A percentile compares a stretch with the other conserved stretches of the same genome.
phyloP scores from a whole-genome alignment of 225 moss, liverwort and hornwort species.

The Straminergon stramineum region DNA sequence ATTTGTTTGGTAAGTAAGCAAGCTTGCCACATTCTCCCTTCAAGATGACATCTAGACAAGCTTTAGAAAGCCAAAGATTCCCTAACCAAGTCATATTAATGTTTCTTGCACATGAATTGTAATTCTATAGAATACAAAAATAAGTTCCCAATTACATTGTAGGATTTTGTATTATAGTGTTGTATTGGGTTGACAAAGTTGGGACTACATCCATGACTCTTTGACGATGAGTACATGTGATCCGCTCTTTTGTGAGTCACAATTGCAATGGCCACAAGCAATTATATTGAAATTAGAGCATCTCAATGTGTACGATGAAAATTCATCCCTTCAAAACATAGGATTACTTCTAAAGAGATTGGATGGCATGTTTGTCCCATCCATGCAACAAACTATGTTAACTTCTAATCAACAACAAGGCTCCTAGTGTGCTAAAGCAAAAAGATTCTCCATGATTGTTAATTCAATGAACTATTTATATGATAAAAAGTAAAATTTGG shows the following conservation, averaged over 20 bases:
- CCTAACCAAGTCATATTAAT: background rate
- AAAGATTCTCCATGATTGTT: background rate
- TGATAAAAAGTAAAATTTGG: background rate
- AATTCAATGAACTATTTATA: background rate
- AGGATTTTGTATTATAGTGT: fast-evolving
- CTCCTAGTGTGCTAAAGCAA: background rate
- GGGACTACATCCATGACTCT: fast-evolving
- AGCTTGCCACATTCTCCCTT: fast-evolving
- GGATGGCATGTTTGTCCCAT: background rate
- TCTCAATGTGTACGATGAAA: fast-evolving
- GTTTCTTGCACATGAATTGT: fast-evolving
- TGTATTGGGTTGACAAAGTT: fast-evolving
- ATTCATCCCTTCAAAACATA: background rate
- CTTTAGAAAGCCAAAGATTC: background rate
- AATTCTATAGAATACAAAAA: background rate
- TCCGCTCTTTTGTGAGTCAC: fast-evolving
- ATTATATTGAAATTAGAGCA: background rate
- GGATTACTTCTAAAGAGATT: background rate
- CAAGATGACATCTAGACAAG: background rate
- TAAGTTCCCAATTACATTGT: fast-evolving
- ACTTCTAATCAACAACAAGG: background rate
- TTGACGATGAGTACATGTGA: too few relatives aligned
- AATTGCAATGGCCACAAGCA: background rate
- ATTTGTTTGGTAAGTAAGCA: background rate
- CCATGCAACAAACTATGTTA: background rate